Base-by-base conservation (phyloP, 768 basidiomycete species). In the Cyclocybe aegerita region DNA sequence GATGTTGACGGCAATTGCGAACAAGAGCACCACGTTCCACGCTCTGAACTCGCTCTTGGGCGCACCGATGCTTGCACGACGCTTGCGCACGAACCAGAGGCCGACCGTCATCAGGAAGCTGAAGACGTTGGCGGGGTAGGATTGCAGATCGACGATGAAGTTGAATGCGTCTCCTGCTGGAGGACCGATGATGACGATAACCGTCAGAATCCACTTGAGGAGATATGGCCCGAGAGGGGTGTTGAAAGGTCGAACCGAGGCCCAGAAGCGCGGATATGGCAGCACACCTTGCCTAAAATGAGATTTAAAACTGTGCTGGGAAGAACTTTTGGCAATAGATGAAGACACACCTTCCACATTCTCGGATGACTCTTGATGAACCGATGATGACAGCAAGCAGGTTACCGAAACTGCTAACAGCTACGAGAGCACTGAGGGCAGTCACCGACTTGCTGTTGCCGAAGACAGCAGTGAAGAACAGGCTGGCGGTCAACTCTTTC, bases 401-500 rank as follows among this genome's bases (percentile, higher is more conserved):
- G 46, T 72, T 77, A 3, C 75, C 72, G 33, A 75, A 66, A 32
- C 72, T 70, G 40, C 65, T 72, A 16, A 76, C 59, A 9, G 70
- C 72, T 14, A 76, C 63, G 40, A 71, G 65, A 11, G 70, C 67
- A 50, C 67, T 66, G 38, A 72, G 65, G 2, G 71, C 69, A 42
- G 68, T 60, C 14, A 70, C 68, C 8, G 65, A 61, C 10, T 61
- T 64, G 23, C 60, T 64, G 44, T 61, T 67, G 0, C 78, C 77
- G 46, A 80, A 82, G 7, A 81, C 77, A 10, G 70, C 70, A 29
- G 69, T 58, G 62, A 82, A 81, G 64, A 81, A 82, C 12, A 76
- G 62, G 23, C 72, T 74, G 2, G 75, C 80, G 6, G 77, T 68
- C 33, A 79, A 69, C 45, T 75, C 70, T 17, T 73, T 73, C 0